Evolutionary conservation across 257 asterid species (phyloP).

Genomic region (Anisodus acutangulus): DNA sequence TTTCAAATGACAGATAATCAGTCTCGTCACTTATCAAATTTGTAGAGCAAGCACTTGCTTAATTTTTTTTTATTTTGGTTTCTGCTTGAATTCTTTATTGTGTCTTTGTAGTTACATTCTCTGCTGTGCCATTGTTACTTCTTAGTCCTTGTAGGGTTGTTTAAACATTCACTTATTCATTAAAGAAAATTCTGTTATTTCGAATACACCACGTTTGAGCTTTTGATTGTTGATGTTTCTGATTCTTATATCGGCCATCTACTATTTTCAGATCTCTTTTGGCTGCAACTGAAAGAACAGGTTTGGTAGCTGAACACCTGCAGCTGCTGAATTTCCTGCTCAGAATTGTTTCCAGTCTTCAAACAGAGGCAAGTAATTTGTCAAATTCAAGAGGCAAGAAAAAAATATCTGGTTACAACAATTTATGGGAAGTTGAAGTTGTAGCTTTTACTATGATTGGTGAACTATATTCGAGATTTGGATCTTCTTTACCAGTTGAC

Average conservation of each 20-base stretch:
- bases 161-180: not conserved
- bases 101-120: not conserved
- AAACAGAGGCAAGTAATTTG: constrained; percentile 46
- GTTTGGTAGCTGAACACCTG: constrained; percentile 56
- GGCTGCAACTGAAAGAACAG: constrained; percentile 55
- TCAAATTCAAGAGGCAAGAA: constrained; percentile 45
- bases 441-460: constrained; percentile 70
- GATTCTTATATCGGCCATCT: constrained; percentile 25
- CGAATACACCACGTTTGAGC: not conserved
- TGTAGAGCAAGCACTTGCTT: constrained; percentile 24
- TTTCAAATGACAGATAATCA: not conserved
- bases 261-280: constrained; percentile 60
- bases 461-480: constrained; percentile 68
- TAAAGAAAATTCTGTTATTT: not conserved
- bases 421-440: constrained; percentile 57
- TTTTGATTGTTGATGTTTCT: not conserved
- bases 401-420: constrained; percentile 40
- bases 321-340: constrained; percentile 65
- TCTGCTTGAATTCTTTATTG: not conserved
- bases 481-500: constrained; percentile 65
- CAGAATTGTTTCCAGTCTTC: constrained; percentile 61
- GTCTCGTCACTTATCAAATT: not conserved
- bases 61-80: constrained; percentile 1
- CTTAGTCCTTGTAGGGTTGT: not conserved
- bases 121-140: not conserved